Evolutionary conservation across 2,329 filamentous ascomycete genomes (phyloP).

Genomic region (Amesomyces nigricolor): DNA sequence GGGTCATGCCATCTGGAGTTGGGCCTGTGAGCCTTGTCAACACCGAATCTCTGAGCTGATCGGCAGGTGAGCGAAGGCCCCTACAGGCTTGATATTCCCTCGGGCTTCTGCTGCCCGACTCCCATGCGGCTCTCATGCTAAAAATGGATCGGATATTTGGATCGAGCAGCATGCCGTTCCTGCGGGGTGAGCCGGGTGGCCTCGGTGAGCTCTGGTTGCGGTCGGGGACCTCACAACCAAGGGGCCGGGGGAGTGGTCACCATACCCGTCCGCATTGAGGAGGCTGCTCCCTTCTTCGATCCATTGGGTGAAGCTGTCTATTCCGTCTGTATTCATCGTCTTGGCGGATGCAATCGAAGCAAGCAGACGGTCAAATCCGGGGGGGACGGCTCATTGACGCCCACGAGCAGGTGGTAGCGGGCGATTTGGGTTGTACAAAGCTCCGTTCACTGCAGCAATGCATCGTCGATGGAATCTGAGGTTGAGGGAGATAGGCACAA

Average conservation of each 20-base stretch:
- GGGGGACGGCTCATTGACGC: background rate
- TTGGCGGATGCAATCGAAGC: background rate
- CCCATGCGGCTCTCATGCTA: background rate
- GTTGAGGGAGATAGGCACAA: background rate
- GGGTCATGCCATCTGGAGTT: background rate
- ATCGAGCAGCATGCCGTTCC: constrained; percentile 10
- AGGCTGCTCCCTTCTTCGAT: background rate
- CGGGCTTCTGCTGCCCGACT: background rate
- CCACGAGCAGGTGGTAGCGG: background rate
- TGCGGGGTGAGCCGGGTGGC: constrained; percentile 1
- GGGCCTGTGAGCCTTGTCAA: background rate
- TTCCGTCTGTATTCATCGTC: background rate
- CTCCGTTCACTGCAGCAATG: background rate
- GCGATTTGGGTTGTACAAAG: background rate
- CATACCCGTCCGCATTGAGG: background rate
- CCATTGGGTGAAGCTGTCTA: background rate
- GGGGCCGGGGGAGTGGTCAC: constrained; percentile 2
- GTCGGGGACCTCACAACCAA: background rate
- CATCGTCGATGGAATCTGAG: background rate
- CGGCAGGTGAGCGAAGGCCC: background rate
- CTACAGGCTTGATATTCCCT: background rate
- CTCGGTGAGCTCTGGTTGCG: background rate
- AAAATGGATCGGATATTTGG: constrained; percentile 4
- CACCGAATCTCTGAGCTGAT: background rate
- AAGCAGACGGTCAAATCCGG: background rate